Base-by-base conservation (phyloP, 805 yeast genomes). In the Torulaspora indica region DNA sequence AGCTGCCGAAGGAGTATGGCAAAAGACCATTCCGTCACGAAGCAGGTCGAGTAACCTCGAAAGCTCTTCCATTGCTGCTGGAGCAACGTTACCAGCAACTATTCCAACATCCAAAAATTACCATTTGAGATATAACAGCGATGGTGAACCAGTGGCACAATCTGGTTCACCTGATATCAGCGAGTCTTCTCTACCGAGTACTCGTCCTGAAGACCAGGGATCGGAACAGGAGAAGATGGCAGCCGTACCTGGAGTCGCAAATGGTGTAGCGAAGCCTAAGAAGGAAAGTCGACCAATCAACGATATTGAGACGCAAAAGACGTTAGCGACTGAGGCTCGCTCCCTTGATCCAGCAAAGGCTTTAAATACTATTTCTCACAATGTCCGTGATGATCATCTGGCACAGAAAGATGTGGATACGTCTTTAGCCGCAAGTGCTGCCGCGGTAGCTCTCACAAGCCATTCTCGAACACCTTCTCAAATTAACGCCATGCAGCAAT, bases 81-180 rank as follows among this genome's bases (percentile, higher is more conserved):
- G 68, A 29, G 68, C 68, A 2, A 62, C 67, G 8, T 39, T 63
- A 8, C 68, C 68, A 3, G 46, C 48, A 10, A 46, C 56, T n/a
- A 60, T 63, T 22, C 68, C 68, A 34, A 61, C 66, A 2, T 63
- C 68, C 12, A 53, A 56, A 35, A 58, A 61, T 27, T 59, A 54
- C 33, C 45, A 55, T 41, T 37, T 49, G 23, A 55, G 63, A 44
- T 41, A 38, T 24, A 51, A 41, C 24, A 39, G 45, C 17, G 34
- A 47, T 32, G 51, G 54, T 32, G 45, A 42, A 8, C 43, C 49
- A 15, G 38, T 43, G 3, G 25, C 29, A 22, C 35, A 44, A 6
- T 32, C 35, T 28, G 38, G 27, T 32, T 37, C 49, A 13, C 22
- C 41, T n/a, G 37, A 18, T 22, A 35, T 39, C 8, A 43, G 47